These are phyloP conservation scores for Tolypocladium ophioglossoides DNA, from an alignment of 2,329 filamentous ascomycete species.

Conservation along the genomic window DNA sequence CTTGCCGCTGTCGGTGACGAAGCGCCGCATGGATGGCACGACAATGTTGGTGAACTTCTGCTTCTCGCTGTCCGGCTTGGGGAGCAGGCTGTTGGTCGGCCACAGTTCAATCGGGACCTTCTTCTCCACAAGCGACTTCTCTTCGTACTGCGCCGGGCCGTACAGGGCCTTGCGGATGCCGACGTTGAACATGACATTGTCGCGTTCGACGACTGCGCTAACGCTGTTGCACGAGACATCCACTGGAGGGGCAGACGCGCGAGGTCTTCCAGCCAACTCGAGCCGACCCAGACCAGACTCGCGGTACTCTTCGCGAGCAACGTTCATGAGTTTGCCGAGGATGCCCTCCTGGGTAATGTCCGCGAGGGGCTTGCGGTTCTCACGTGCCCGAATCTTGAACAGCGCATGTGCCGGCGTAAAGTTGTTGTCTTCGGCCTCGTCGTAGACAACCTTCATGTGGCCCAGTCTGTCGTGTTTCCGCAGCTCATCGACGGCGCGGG, in stretches of 20 bases:
- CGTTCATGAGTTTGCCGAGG: conserved; percentile 67
- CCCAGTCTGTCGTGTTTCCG: conserved; percentile 49
- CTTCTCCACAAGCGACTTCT: conserved; percentile 63
- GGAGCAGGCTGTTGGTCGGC: conserved; percentile 57
- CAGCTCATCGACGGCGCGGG: conserved; percentile 56
- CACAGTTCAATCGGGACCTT: conserved; percentile 57
- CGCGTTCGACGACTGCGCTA: conserved; percentile 52
- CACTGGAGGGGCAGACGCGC: conserved; percentile 75
- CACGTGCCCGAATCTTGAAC: conserved; percentile 67
- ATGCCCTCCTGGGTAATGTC: conserved; percentile 63
- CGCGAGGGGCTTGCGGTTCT: conserved; percentile 54
- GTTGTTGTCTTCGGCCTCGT: conserved; percentile 48
- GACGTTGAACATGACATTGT: conserved; percentile 69
- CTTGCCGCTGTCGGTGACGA: conserved; percentile 96
- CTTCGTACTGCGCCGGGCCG: conserved; percentile 51
- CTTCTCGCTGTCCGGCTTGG: conserved; percentile 69
- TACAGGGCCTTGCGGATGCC: conserved; percentile 66
- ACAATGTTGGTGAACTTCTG: conserved; percentile 81
- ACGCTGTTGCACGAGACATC: conserved; percentile 67
- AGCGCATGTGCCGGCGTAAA: conserved; percentile 67
- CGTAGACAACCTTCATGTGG: conserved; percentile 59
- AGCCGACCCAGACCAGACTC: conserved; percentile 65
- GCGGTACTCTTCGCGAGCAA: conserved; percentile 55
- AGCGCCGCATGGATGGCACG: conserved; percentile 92
- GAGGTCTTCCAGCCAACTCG: conserved; percentile 71